Base-by-base conservation (phyloP, 2,329 filamentous ascomycete species). In the Xylaria polymorpha region DNA sequence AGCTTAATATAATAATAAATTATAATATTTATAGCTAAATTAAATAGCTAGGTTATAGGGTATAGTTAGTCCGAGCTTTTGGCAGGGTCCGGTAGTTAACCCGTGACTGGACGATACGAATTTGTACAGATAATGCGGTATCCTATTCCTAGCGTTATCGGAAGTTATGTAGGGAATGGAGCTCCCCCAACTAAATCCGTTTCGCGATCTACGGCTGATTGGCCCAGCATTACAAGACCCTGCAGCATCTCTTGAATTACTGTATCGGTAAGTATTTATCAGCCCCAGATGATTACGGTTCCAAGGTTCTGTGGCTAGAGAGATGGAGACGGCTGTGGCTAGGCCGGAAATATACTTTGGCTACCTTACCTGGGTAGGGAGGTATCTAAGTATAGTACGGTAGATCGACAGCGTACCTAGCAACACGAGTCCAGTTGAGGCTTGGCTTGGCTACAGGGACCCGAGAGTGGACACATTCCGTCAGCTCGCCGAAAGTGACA, bases 161-260 rank as follows among this genome's bases (percentile, higher is more conserved):
- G 75, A 73, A 71, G 73, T 72, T 63, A 15, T 57, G 43, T 64
- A 73, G 55, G 44, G 69, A 55, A 73, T 75, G 74, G 74, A 73
- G 72, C 72, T 75, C 72, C 75, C 74, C 75, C 73, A 77, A 76
- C 73, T 73, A 67, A 73, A 72, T 77, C 75, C 74, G 75, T 66
- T 64, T 71, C 74, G 75, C 75, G 77, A 75, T 77, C 67, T 39
- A 41, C 41, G 39, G 65, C 57, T 77, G 72, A 77, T 77, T 78
- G 77, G 77, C 43, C 65, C 55, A 63, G 69, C 44, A 41, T 66
- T 29, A 29, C n/a, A 29, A 64, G 41, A 57, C 62, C 44, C 59
- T 70, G 48, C 55, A 50, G 48, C 55, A 50, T 46, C 22, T 51
- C 22, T 43, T 22, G 35, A 66, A 65, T 62, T 68, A 64, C 60